These are phyloP conservation scores for Mucor mucedo DNA, from an alignment of 371 early-diverging fungal species.

Conservation along the genomic window DNA sequence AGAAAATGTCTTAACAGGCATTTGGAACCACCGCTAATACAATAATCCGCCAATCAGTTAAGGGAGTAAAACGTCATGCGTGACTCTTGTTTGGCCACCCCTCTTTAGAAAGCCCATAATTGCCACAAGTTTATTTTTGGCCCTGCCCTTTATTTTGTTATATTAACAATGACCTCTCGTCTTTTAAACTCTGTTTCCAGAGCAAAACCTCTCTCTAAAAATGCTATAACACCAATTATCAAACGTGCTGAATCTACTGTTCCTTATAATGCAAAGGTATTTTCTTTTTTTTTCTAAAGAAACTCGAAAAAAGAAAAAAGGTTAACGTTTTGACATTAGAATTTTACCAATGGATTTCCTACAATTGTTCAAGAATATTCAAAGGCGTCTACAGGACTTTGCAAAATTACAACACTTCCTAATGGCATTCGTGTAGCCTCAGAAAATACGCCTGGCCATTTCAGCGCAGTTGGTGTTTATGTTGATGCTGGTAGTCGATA, in stretches of 20 bases:
- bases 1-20: no score
- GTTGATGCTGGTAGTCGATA: conserved; percentile 90
- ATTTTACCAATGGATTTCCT: conserved; percentile 26
- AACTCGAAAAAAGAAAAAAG: background rate
- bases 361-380: conserved; percentile 54
- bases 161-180: conserved; percentile 30
- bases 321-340: background rate
- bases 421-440: conserved; percentile 91
- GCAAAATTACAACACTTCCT: conserved; percentile 74
- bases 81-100: no score
- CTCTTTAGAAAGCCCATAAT: no score
- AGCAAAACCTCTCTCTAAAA: conserved; percentile 8
- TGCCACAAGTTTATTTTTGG: no score
- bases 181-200: conserved; percentile 21
- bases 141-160: no score
- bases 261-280: conserved; percentile 22
- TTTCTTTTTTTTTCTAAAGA: background rate
- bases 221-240: conserved; percentile 12
- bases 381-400: conserved; percentile 43
- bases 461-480: conserved; percentile 87
- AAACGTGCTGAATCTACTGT: conserved; percentile 31
- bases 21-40: no score
- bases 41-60: no score
- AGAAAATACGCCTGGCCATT: conserved; percentile 85
- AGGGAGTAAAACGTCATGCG: no score